Conservation (phyloP, 2,329 filamentous ascomycete species). For the Calonectria crousiana region DNA sequence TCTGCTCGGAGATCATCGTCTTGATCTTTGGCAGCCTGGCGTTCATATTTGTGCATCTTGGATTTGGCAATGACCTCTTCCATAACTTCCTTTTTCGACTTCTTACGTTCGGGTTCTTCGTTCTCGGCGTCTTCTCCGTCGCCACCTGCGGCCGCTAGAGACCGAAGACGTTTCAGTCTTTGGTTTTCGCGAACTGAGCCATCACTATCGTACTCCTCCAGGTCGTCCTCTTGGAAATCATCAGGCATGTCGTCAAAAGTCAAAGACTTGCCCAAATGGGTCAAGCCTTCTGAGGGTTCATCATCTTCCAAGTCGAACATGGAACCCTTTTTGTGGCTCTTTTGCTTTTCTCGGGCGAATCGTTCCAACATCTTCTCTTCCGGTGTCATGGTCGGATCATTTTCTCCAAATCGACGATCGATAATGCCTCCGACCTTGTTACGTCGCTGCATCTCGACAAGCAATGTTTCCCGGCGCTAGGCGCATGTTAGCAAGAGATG, state of each 20-base stretch:
- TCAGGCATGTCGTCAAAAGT: conserved; percentile 69
- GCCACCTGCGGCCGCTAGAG: conserved; percentile 57
- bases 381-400: conserved; percentile 91
- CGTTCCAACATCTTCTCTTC: conserved; percentile 93
- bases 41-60: conserved; percentile 93
- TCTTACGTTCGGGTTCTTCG: conserved; percentile 83
- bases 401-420: conserved; percentile 95
- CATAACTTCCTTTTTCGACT: conserved; percentile 97
- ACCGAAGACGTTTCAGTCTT: conserved; percentile 68
- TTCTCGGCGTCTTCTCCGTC: conserved; percentile 64
- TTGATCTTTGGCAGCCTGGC: conserved; percentile 91
- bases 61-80: conserved; percentile 98
- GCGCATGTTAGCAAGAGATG: conserved; percentile 24
- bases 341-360: conserved; percentile 89
- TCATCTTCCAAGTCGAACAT: conserved; percentile 90
- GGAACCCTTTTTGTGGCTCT: conserved; percentile 79
- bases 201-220: conserved; percentile 72
- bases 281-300: conserved; percentile 75
- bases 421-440: conserved; percentile 94
- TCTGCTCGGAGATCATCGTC: conserved; percentile 89
- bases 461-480: conserved; percentile 81
- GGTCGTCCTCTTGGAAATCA: conserved; percentile 84
- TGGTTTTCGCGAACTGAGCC: conserved; percentile 66
- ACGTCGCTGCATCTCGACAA: conserved; percentile 89
- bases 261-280: conserved; percentile 85